phyloP scores from a whole-genome alignment of 257 asterid species.

The Ilex aquifolium region DNA sequence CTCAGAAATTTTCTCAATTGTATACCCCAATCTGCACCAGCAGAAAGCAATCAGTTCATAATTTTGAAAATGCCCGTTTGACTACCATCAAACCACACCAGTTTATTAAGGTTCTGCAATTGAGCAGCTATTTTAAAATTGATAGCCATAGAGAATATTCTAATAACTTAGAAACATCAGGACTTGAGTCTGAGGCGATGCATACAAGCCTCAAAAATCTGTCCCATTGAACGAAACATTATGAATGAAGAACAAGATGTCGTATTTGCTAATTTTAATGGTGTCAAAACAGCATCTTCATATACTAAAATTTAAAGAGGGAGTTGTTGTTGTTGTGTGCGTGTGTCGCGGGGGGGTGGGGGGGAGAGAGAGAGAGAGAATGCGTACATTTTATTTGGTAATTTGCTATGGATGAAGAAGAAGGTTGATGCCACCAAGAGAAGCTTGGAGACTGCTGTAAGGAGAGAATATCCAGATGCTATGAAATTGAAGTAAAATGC shows the following conservation, averaged over 20 bases:
- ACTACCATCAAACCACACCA: constrained; percentile 8
- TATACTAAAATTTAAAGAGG: no score
- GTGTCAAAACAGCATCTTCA: no score
- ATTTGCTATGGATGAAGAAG: constrained; percentile 74
- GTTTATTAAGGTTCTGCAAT: not conserved
- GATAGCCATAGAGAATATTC: not conserved
- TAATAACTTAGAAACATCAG: not conserved
- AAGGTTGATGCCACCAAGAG: constrained; percentile 54
- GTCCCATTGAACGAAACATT: not conserved
- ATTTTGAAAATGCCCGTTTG: constrained; percentile 6
- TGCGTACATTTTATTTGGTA: constrained; percentile 70
- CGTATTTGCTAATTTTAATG: not conserved
- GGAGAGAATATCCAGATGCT: constrained; percentile 56
- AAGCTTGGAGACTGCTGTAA: constrained; percentile 69
- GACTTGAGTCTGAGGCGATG: not conserved
- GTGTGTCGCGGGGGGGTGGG: not conserved
- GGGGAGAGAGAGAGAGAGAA: constrained; percentile 11
- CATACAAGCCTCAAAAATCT: not conserved
- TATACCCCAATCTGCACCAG: constrained; percentile 63
- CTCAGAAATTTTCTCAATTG: constrained; percentile 49
- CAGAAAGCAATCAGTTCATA: constrained; percentile 16
- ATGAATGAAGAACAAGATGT: not conserved
- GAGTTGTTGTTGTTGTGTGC: not conserved
- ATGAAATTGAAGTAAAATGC: constrained; percentile 69
- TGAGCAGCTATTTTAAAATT: not conserved